These are phyloP conservation scores for Trichoderma simmonsii DNA, from an alignment of 2,329 filamentous ascomycete genomes.

Conservation along the genomic window DNA sequence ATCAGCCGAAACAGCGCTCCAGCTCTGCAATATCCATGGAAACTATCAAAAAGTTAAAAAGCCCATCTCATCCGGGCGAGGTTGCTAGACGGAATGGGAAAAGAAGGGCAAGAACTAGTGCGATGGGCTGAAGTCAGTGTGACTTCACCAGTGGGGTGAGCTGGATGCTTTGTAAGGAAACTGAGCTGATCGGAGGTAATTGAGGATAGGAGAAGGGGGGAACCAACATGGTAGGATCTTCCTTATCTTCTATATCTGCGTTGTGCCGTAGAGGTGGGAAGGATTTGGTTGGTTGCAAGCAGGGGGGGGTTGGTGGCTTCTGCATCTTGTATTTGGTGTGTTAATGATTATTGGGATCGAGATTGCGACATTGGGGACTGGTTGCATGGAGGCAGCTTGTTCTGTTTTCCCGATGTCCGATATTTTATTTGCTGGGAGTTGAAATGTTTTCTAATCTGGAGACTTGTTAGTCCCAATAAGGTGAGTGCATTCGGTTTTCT, in stretches of 20 bases:
- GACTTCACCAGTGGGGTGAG: not conserved
- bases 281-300: not conserved
- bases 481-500: not conserved
- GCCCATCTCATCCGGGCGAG: not conserved
- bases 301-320: not conserved
- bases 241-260: not conserved
- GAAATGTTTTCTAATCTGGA: not conserved
- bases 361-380: not conserved
- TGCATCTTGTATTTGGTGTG: not conserved
- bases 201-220: not conserved
- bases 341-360: not conserved
- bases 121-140: conserved; percentile 10
- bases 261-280: not conserved
- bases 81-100: not conserved
- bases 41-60: not conserved
- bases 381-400: not conserved
- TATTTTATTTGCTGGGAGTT: not conserved
- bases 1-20: not conserved
- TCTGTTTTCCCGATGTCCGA: not conserved
- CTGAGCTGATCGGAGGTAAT: not conserved
- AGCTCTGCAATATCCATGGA: not conserved
- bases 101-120: not conserved
- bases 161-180: not conserved
- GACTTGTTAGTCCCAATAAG: not conserved
- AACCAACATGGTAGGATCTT: not conserved